Evolutionary conservation across 768 basidiomycete genomes (phyloP).

Genomic region (Lentinula sp.): DNA sequence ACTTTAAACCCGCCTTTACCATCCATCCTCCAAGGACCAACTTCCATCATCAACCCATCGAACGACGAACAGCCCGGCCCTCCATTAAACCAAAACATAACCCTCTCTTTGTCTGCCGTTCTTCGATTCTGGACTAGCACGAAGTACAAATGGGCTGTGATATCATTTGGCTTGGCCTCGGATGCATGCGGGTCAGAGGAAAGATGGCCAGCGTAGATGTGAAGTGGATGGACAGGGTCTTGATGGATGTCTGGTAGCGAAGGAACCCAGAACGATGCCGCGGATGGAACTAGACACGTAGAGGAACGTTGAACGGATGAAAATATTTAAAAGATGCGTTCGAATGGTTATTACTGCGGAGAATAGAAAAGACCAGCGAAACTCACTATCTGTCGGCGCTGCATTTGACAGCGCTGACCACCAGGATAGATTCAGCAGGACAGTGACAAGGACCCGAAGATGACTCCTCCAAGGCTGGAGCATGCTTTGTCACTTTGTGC

Average conservation of each 20-base stretch:
- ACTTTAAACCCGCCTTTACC: constrained; percentile 64
- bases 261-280: constrained; percentile 80
- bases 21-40: constrained; percentile 88
- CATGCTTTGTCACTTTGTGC: not conserved
- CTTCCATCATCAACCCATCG: constrained; percentile 96
- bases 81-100: constrained; percentile 98
- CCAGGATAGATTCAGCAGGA: not conserved
- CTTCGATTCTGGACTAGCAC: constrained; percentile 84
- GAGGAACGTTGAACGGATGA: not conserved
- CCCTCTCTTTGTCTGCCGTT: constrained; percentile 80
- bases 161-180: constrained; percentile 44
- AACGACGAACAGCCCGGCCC: constrained; percentile 98
- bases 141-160: constrained; percentile 81
- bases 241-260: constrained; percentile 72
- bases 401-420: constrained; percentile 12
- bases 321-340: not conserved
- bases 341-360: not conserved
- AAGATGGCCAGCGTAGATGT: constrained; percentile 81
- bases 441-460: not conserved
- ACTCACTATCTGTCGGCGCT: constrained; percentile 36
- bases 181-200: constrained; percentile 65
- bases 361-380: not conserved
- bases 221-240: constrained; percentile 63
- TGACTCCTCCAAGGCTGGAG: not conserved
- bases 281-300: constrained; percentile 53